Evolutionary conservation across 2,329 filamentous ascomycete genomes (phyloP).

Genomic region (Didymellaceae sp.): DNA sequence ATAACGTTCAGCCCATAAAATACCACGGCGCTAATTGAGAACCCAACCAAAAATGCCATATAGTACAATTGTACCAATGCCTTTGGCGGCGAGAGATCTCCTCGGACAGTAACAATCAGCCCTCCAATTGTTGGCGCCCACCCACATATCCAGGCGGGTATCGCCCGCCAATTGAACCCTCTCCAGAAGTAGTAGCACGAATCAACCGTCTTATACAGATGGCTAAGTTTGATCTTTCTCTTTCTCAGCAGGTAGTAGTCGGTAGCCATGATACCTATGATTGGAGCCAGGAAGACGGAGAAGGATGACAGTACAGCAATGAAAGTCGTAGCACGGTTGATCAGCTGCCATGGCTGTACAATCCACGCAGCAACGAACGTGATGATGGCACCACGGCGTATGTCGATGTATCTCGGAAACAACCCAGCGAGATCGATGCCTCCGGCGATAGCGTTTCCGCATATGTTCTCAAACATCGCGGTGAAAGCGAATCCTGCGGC

Average conservation of each 20-base stretch:
- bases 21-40: constrained; percentile 47
- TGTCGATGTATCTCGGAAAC: constrained; percentile 45
- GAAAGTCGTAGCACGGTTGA: constrained; percentile 47
- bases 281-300: constrained; percentile 50
- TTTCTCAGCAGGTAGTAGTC: constrained; percentile 49
- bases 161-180: constrained; percentile 54
- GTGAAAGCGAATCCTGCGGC: constrained; percentile 46
- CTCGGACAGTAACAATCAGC: constrained; percentile 46
- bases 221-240: constrained; percentile 44
- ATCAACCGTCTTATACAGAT: constrained; percentile 45
- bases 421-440: constrained; percentile 47
- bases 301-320: constrained; percentile 52
- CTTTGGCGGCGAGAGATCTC: constrained; percentile 43
- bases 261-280: constrained; percentile 50
- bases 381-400: constrained; percentile 45
- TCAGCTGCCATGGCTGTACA: constrained; percentile 48
- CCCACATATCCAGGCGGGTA: constrained; percentile 54
- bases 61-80: constrained; percentile 55
- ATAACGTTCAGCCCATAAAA: constrained; percentile 47
- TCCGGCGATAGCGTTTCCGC: constrained; percentile 44
- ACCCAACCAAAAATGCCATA: constrained; percentile 55
- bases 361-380: constrained; percentile 46
- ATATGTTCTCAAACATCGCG: constrained; percentile 52
- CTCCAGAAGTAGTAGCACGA: constrained; percentile 54
- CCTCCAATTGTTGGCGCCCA: constrained; percentile 55